phyloP scores from a whole-genome alignment of 371 early-diverging fungal species.

The Mitosporidium daphniae region DNA sequence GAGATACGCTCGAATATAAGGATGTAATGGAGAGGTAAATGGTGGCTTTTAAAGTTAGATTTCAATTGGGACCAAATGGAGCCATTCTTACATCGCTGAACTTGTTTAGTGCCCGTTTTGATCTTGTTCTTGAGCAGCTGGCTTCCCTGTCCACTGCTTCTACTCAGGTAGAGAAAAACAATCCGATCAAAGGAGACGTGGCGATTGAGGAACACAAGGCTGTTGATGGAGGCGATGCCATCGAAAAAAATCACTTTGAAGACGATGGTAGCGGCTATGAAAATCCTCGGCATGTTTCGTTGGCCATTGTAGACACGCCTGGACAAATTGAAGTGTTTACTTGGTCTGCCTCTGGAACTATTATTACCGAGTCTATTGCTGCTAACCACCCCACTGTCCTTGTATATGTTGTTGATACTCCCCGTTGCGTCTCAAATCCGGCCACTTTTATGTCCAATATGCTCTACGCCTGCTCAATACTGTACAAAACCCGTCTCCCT shows the following conservation, averaged over 20 bases:
- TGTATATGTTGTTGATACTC: slow-evolving; percentile 83
- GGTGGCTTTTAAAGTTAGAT: slow-evolving; percentile 10
- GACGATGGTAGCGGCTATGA: background rate
- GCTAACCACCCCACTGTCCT: slow-evolving; percentile 60
- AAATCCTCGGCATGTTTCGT: no score
- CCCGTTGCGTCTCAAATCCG: slow-evolving; percentile 47
- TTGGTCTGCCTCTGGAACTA: slow-evolving; percentile 90
- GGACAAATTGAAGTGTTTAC: slow-evolving; percentile 99
- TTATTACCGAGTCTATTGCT: slow-evolving; percentile 71
- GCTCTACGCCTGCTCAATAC: slow-evolving; percentile 63
- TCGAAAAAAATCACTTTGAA: slow-evolving; percentile 27
- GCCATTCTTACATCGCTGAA: slow-evolving; percentile 84
- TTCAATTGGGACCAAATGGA: slow-evolving; percentile 92
- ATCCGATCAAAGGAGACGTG: no score
- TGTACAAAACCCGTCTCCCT: slow-evolving; percentile 38
- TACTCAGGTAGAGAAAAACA: no score
- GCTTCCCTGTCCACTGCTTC: no score
- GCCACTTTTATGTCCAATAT: slow-evolving; percentile 97
- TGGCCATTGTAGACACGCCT: slow-evolving; percentile 90
- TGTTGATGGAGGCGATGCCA: no score
- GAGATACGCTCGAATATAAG: slow-evolving; percentile 88
- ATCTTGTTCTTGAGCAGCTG: slow-evolving; percentile 61
- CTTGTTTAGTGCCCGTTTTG: slow-evolving; percentile 77
- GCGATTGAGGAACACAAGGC: no score
- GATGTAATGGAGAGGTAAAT: slow-evolving; percentile 85